A percentile compares a stretch with the other conserved stretches of the same genome.
phyloP scores from a whole-genome alignment of 148 eudicot species.

The Tetragonia tetragonoides region DNA sequence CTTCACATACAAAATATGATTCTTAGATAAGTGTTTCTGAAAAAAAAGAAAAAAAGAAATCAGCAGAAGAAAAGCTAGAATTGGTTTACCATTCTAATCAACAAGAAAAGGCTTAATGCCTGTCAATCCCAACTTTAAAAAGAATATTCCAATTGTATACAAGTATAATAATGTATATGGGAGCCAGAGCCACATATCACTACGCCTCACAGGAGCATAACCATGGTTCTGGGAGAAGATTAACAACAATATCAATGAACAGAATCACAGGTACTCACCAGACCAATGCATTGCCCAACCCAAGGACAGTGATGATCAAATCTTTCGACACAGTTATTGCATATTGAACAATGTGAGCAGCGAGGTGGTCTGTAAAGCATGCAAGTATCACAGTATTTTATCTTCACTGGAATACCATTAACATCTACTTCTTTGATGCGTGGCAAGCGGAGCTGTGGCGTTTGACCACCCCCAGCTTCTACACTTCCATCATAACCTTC shows the following conservation, averaged over 20 bases:
- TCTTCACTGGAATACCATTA: slow-evolving; percentile 85
- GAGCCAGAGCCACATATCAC: too few species aligned
- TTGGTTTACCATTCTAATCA: too few species aligned
- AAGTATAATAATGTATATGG: too few species aligned
- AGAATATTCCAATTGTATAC: too few species aligned
- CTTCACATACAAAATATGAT: too few species aligned
- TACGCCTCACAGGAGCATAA: too few species aligned
- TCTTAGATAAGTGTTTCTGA: too few species aligned
- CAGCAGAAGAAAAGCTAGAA: too few species aligned
- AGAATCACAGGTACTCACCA: slow-evolving; percentile 49
- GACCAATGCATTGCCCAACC: slow-evolving; percentile 99
- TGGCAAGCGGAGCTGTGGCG: slow-evolving; percentile 90
- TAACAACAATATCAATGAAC: neutral
- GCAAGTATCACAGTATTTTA: slow-evolving; percentile 97
- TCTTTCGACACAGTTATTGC: slow-evolving; percentile 97
- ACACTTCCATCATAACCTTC: slow-evolving; percentile 72
- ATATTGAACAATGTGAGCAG: slow-evolving; percentile 97
- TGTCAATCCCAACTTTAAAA: too few species aligned
- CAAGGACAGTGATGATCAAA: slow-evolving; percentile 99
- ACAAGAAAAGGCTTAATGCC: too few species aligned
- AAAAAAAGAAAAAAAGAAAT: too few species aligned
- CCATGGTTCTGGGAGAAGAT: too few species aligned
- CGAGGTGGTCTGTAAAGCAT: slow-evolving; percentile 99
- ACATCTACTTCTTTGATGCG: slow-evolving; percentile 95
- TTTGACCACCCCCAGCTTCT: slow-evolving; percentile 79